Evolutionary conservation across 257 asterid species (phyloP).

Genomic region (Solanum appendiculatum): DNA sequence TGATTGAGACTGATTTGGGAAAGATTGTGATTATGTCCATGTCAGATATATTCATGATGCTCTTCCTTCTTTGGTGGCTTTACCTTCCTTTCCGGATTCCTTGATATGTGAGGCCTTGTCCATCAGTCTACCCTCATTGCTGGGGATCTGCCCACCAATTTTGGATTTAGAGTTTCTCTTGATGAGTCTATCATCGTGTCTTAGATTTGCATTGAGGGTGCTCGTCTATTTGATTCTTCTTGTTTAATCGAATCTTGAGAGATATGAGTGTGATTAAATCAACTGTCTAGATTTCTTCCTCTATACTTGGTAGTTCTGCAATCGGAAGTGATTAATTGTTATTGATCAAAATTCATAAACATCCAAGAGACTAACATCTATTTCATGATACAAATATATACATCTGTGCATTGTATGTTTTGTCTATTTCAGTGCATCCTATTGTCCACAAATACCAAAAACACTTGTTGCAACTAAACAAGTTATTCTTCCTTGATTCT

Average conservation of each 20-base stretch:
- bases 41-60: background rate
- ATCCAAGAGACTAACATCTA: background rate
- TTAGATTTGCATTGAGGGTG: no score
- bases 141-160: no score
- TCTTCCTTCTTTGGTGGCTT: background rate
- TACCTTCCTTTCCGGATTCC: background rate
- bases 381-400: background rate
- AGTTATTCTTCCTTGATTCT: no score
- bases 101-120: no score
- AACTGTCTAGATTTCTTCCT: no score
- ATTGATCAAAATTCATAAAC: background rate
- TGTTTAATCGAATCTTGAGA: background rate
- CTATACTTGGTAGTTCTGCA: background rate
- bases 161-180: no score
- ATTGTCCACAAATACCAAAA: background rate
- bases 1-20: background rate
- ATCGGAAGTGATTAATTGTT: background rate
- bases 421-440: background rate
- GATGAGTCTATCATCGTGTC: no score
- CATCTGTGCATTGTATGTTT: background rate
- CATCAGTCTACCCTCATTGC: background rate
- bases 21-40: background rate
- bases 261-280: no score
- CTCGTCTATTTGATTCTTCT: no score
- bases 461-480: background rate